Base-by-base conservation (phyloP, 805 yeast species). In the Brettanomyces naardenensis region DNA sequence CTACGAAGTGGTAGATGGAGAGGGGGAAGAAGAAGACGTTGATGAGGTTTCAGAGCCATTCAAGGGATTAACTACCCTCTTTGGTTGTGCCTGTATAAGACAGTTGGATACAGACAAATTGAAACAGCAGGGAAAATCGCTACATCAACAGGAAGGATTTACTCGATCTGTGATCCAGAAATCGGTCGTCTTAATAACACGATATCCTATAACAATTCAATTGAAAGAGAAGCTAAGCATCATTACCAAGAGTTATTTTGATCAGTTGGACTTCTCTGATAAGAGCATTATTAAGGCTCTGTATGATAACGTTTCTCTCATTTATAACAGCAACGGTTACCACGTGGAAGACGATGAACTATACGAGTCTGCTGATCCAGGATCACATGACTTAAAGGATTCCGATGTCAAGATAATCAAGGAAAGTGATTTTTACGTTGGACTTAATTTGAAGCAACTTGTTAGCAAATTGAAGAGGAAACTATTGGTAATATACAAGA, bases 31-130 rank as follows among this genome's bases (percentile, higher is more conserved):
- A 10, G 32, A 26, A 14, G 29, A 38, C 14, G 22, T 14, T 26
- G 41, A 27, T 6, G 28, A 21, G 11, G 33, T 37, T 13, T 44
- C 39, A 23, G 39, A 42, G 19, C 43, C 52, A 28, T 58, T 63
- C 33, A 69, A 43, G 36, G 43, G 44, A 3, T 19, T 68, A 22
- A 71, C 75, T 1, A 92, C 98, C 0, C 59, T 88, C n/a, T 92
- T 92, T 67, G 98, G 95, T 1, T 85, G 95, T 44, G 80, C 95
- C 0, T 92, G 98, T 61, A 86, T 89, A 21, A 71, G 95, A 28
- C 97, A 90, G 59, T 70, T 90, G 30, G 67, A 73, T 30, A 65
- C 83, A 1, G 69, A 71, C 21, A 80, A 79, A 21, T 62, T 90
- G 40, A 53, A 41, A 22, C 39, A 33, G 19, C 13, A 3, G 21